Evolutionary conservation across 768 basidiomycete genomes (phyloP), one percentile per base, ranked within the genome.

Genomic region (Tremella mesenterica): DNA sequence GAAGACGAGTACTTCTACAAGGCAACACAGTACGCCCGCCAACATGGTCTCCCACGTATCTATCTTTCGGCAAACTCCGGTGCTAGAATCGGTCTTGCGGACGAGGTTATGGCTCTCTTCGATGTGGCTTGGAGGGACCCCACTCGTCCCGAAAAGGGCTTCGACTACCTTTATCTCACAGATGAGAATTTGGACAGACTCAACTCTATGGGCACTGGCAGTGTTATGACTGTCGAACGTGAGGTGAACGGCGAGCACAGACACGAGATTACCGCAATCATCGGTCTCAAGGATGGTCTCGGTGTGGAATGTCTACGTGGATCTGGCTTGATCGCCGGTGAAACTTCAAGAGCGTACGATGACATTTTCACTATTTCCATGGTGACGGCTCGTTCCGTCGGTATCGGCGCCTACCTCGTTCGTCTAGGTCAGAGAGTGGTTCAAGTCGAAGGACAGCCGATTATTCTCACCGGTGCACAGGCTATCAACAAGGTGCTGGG

Each of bases 361-460:
- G 95, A 99, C 70, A 96, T 99, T 71, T 99, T 99, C 79, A 99
- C 95, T 45, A 93, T 97, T 75, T 97, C 95, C 9, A 83, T 99
- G 65, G 95, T 99, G 60, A 95, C 91, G 39, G 95, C 92, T 60
- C 88, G 95, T 44, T 97, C 95, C 4, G 95, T 99, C 64, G 95
- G 95, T 73, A 99, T 97, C 63, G 95, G 95, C 63, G 95, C 95
- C 13, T 97, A 99, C 74, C 86, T 99, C 52, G 91, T 99, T 50
- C 90, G 95, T 59, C 81, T 99, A 39, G 95, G 95, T 58, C 88
- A 99, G 77, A 85, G 95, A 59, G 88, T 95, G 1, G 88, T 99
- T 43, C 95, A 99, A 73, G 95, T 99, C 49, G 95, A 97, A 75
- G 95, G 95, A 39, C 93, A 99, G 64, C 95, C 95, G 1, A 97